Conservation (phyloP, 306 rosid genomes). For the Urtica urens region DNA sequence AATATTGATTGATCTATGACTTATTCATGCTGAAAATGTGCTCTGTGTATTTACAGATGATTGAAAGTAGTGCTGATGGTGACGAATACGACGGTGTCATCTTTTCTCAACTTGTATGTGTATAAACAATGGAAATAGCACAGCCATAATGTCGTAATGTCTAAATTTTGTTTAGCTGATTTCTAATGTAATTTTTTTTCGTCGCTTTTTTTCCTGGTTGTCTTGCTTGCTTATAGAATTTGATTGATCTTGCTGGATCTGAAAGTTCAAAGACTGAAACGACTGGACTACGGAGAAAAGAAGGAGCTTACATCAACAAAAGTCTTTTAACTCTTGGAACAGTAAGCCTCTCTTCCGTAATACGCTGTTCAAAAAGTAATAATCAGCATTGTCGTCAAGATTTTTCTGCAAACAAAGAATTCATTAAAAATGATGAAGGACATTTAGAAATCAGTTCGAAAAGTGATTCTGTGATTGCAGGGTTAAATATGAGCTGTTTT, state of each 20-base stretch:
- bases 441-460: too few species aligned
- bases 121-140: constrained; percentile 3
- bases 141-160: constrained; percentile 6
- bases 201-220: not conserved
- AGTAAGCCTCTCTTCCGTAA: too few species aligned
- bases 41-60: constrained; percentile 60
- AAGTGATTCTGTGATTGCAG: too few species aligned
- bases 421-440: too few species aligned
- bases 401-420: too few species aligned
- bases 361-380: too few species aligned
- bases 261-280: constrained; percentile 99
- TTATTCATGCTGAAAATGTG: constrained; percentile 6
- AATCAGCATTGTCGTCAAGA: too few species aligned
- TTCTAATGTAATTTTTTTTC: constrained; percentile 13
- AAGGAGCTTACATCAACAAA: constrained; percentile 97
- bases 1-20: not conserved
- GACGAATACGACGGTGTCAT: constrained; percentile 98
- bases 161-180: not conserved
- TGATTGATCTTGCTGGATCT: constrained; percentile 98
- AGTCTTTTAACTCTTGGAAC: constrained; percentile 99
- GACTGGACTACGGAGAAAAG: constrained; percentile 94
- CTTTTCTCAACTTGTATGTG: constrained; percentile 96
- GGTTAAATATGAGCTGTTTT: too few species aligned
- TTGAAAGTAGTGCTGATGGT: constrained; percentile 94
- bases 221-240: too few species aligned